Percentiles rank a stretch among this genome's conserved stretches.
Conservation (phyloP, 352 stramenopile species). For the Phytophthora megakarya region DNA sequence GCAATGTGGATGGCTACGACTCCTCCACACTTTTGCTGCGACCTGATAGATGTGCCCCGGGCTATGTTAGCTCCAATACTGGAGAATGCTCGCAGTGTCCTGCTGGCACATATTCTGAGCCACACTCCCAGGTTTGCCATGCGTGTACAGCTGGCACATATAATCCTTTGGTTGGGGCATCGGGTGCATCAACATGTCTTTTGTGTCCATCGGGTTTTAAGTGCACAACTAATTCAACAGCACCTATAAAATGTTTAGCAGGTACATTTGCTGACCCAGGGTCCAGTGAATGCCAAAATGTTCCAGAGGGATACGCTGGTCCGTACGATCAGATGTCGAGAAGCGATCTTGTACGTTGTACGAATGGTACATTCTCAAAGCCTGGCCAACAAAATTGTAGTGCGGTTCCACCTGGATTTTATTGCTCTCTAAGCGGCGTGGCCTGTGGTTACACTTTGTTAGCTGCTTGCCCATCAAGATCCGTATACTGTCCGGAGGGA, state of each 20-base stretch:
- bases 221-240: slow-evolving; percentile 31
- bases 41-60: slow-evolving; percentile 42
- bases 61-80: slow-evolving; percentile 20
- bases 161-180: slow-evolving; percentile 36
- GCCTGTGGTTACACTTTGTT: slow-evolving; percentile 47
- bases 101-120: slow-evolving; percentile 46
- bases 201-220: slow-evolving; percentile 51
- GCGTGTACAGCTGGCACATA: slow-evolving; percentile 54
- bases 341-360: slow-evolving; percentile 42
- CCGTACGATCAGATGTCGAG: slow-evolving; percentile 36
- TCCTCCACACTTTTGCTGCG: slow-evolving; percentile 52
- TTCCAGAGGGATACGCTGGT: slow-evolving; percentile 48
- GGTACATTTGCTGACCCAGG: slow-evolving; percentile 46
- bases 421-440: slow-evolving; percentile 31
- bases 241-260: slow-evolving; percentile 35
- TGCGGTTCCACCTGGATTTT: slow-evolving; percentile 47
- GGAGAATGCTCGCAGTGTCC: slow-evolving; percentile 44
- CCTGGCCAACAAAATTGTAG: slow-evolving; percentile 50
- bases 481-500: slow-evolving; percentile 53
- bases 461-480: slow-evolving; percentile 40
- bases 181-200: slow-evolving; percentile 36
- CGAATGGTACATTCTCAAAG: slow-evolving; percentile 62
- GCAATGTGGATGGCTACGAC: slow-evolving; percentile 55
- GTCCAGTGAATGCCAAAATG: slow-evolving; percentile 39
- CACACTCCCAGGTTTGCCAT: slow-evolving; percentile 36